Base-by-base conservation (phyloP, 2,329 filamentous ascomycete species). In the Aspergillus intermedius region DNA sequence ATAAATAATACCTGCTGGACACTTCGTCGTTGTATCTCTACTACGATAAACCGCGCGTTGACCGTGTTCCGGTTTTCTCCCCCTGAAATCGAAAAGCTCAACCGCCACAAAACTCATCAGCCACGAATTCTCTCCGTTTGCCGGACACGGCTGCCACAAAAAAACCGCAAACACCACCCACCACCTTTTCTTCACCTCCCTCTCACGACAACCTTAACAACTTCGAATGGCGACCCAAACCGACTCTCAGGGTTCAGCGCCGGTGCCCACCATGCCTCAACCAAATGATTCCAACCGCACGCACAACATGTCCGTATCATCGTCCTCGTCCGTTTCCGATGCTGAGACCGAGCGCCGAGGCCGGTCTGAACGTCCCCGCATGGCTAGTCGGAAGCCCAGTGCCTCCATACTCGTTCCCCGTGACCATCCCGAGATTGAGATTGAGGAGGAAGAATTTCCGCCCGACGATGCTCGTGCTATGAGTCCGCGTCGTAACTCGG, bases 391-490 rank as follows among this genome's bases (percentile, higher is more conserved):
- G 44, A 88, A 89, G 70, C 87, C 84, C 58, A 91, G 87, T 65
- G 87, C 87, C 49, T 89, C 88, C 43, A 85, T 93, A 55, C 87
- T 91, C 54, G 86, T 94, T 35, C 85, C 86, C 32, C 81, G 88
- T 57, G 87, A 91, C 63, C 86, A 80, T 60, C 82, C 80, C 17
- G 82, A 85, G 50, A 82, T 88, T 52, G 86, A 88, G 56, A 81
- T 87, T 32, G 74, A 84, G 52, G 84, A 88, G 54, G 80, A 86
- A 53, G 79, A 88, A 54, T 87, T 90, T 59, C 88, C 90, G 22
- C 86, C 90, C 21, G 87, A 89, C 66, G 91, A 96, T 67, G 91
- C 93, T 53, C 78, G 91, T 61, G 87, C 89, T 52, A 97, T 98
- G 91, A 96, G 91, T 66, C 91, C 91, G 2, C 78, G 91, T 58